Evolutionary conservation across 352 stramenopile species (phyloP).

Genomic region (Thalassiosira exigua): DNA sequence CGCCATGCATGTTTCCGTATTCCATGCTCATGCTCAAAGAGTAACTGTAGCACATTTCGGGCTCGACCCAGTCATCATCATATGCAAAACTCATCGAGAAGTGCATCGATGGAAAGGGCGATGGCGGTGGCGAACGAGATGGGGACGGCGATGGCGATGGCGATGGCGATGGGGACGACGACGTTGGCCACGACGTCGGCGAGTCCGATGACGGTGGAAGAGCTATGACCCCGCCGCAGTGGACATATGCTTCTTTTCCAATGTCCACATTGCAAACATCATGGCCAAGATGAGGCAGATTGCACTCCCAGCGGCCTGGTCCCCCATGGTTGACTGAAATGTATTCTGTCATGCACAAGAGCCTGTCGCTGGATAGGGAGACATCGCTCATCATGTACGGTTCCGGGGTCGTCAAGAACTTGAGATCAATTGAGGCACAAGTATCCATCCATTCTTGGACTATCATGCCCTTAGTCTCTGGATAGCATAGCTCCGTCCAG

Average conservation of each 20-base stretch:
- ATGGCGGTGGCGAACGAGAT: not conserved
- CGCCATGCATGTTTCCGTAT: no score
- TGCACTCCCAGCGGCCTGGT: constrained; percentile 9
- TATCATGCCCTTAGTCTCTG: constrained; percentile 29
- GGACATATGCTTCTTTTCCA: constrained; percentile 32
- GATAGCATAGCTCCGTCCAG: constrained; percentile 38
- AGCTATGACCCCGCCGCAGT: constrained; percentile 27
- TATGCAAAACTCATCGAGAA: constrained; percentile 49
- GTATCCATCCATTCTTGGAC: constrained; percentile 36
- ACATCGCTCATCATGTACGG: not conserved
- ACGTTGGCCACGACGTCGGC: constrained; percentile 2
- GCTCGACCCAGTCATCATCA: constrained; percentile 9
- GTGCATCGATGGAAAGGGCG: constrained; percentile 3
- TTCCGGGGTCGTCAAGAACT: constrained; percentile 23
- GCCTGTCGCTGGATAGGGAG: constrained; percentile 32
- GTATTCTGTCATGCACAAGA: constrained; percentile 45
- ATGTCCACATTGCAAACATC: constrained; percentile 31
- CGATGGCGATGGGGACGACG: constrained; percentile 11
- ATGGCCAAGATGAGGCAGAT: constrained; percentile 15
- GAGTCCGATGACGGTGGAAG: not conserved
- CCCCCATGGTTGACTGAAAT: constrained; percentile 18
- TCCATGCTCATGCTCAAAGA: no score
- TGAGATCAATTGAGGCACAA: constrained; percentile 34
- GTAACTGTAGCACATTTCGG: constrained; percentile 34
- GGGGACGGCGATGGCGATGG: constrained; percentile 5